phyloP scores from a whole-genome alignment of 2,329 filamentous ascomycete genomes.

The Penicillium freii region DNA sequence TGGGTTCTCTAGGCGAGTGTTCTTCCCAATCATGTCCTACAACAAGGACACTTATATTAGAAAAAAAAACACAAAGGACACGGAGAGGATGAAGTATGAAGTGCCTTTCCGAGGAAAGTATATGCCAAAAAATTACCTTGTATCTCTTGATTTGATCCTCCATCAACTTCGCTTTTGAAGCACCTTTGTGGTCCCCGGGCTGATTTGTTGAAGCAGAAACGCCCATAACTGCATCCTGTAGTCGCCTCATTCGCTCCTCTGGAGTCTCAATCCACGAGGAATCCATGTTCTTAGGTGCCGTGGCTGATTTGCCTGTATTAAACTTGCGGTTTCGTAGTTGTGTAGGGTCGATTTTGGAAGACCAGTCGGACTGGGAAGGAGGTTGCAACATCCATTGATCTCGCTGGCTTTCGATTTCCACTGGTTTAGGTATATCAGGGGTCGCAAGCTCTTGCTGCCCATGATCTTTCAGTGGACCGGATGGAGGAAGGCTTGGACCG shows the following conservation, averaged over 20 bases:
- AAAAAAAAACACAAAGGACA: background rate
- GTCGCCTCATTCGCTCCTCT: slow-evolving; percentile 75
- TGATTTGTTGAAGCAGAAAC: slow-evolving; percentile 45
- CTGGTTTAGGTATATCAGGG: slow-evolving; percentile 5
- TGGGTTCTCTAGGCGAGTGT: slow-evolving; percentile 45
- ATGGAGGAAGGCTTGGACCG: slow-evolving; percentile 40
- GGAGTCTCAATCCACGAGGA: slow-evolving; percentile 90
- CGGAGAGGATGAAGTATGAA: background rate
- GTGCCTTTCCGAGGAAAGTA: too few species aligned
- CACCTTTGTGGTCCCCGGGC: slow-evolving; percentile 7
- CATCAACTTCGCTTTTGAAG: slow-evolving; percentile 28
- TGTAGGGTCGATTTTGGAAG: slow-evolving; percentile 72
- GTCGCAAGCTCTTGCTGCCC: background rate
- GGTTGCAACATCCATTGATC: slow-evolving; percentile 84
- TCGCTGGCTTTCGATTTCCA: slow-evolving; percentile 54
- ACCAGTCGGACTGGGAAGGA: slow-evolving; percentile 54
- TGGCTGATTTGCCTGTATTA: slow-evolving; percentile 63
- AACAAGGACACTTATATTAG: background rate
- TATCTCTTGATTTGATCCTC: slow-evolving; percentile 55
- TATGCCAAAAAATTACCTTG: slow-evolving; percentile 45
- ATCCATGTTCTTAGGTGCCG: slow-evolving; percentile 38
- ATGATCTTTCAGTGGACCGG: slow-evolving; percentile 7
- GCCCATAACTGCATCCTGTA: slow-evolving; percentile 80
- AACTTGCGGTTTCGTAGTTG: slow-evolving; percentile 81
- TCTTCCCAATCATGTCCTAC: slow-evolving; percentile 48